Conservation (phyloP, 257 asterid genomes). For the Rehmannia glutinosa region DNA sequence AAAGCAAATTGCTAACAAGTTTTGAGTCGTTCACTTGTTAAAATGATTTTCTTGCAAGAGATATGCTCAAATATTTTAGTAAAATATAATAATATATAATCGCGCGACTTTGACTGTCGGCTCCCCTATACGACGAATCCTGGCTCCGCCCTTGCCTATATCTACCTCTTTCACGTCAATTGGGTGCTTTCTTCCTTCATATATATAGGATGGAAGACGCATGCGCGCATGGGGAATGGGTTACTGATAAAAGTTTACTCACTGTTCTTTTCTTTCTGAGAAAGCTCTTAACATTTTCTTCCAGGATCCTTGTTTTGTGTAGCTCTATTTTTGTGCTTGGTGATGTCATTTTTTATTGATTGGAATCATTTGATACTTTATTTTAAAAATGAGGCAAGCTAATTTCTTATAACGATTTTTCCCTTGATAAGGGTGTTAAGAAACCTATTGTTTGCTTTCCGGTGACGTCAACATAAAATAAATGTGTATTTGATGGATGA, state of each 20-base stretch:
- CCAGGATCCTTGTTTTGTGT: slow-evolving; percentile 1
- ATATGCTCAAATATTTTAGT: too few relatives aligned
- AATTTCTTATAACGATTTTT: neutral
- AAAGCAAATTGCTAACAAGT: too few relatives aligned
- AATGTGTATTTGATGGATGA: neutral
- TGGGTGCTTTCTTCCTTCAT: neutral
- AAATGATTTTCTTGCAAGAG: too few relatives aligned
- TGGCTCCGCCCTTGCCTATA: too few relatives aligned
- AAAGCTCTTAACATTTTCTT: neutral
- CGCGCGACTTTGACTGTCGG: too few relatives aligned
- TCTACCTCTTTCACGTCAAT: neutral
- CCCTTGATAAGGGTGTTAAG: neutral
- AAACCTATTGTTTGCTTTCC: neutral
- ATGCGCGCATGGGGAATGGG: neutral
- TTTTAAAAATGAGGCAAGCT: neutral
- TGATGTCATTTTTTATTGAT: neutral
- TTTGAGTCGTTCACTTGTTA: too few relatives aligned
- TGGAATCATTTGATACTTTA: neutral
- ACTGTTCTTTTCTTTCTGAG: neutral
- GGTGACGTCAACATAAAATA: neutral
- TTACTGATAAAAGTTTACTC: neutral
- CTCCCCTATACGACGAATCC: too few relatives aligned
- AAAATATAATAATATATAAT: too few relatives aligned
- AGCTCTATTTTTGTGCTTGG: neutral
- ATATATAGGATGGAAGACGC: neutral